A percentile compares a stretch with the other conserved stretches of the same genome.
phyloP scores from a whole-genome alignment of 2,329 filamentous ascomycete species.

The Paecilomyces fulvus region DNA sequence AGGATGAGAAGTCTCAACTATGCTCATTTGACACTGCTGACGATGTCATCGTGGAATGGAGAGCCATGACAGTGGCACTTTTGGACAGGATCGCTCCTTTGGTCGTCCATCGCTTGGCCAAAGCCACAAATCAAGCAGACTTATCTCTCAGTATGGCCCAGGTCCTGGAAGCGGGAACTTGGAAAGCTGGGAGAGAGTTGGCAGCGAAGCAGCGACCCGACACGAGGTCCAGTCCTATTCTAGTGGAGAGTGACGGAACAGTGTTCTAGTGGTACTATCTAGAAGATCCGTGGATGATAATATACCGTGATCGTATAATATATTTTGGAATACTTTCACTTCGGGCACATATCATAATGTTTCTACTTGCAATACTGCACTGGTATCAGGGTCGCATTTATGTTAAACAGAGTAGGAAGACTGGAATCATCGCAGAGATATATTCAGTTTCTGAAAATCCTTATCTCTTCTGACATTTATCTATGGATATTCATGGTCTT shows the following conservation, averaged over 20 bases:
- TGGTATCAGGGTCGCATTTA: no score
- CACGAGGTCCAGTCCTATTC: conserved; percentile 29
- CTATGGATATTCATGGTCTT: no score
- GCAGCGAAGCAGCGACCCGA: conserved; percentile 24
- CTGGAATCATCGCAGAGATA: no score
- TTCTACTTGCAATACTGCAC: no score
- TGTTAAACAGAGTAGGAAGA: no score
- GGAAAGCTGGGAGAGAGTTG: conserved; percentile 40
- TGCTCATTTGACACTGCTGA: conserved; percentile 50
- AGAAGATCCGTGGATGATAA: background rate
- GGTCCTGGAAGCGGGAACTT: conserved; percentile 46
- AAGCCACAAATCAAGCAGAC: conserved; percentile 16
- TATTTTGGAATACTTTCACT: background rate
- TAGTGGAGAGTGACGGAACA: conserved; percentile 33
- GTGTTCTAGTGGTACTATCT: conserved; percentile 20
- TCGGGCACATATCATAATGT: no score
- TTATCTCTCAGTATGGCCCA: conserved; percentile 41
- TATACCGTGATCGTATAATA: background rate
- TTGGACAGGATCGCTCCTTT: conserved; percentile 47
- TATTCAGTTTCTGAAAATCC: no score
- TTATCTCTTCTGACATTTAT: no score
- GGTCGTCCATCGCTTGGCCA: conserved; percentile 35
- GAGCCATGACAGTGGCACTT: conserved; percentile 54
- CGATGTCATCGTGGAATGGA: conserved; percentile 58
- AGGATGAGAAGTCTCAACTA: conserved; percentile 32